Evolutionary conservation across 164 flowering plant species (phyloP), one percentile per base, ranked within the genome.

Genomic region (Vitis vinifera): DNA sequence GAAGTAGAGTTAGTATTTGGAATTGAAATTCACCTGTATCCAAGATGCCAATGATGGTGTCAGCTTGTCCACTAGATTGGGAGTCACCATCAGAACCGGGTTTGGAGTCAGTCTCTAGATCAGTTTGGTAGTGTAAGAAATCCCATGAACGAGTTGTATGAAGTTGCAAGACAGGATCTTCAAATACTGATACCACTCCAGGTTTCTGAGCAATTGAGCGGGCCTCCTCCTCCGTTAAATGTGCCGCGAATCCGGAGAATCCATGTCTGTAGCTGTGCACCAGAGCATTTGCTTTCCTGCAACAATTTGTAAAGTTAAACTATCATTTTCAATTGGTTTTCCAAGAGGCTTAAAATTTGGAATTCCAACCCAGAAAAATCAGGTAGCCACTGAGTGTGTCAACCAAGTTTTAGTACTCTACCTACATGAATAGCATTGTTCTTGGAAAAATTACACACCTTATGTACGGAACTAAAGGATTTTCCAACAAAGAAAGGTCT

Each of bases 81-180:
- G 70, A 52, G 67, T 53, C 16, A 0, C 69, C 6, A 37, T 12
- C 52, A 10, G 76, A 69, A 49, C 53, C 29, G 10, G 72, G 67
- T 1, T 47, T 60, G 4, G 79, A 65, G 69, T 79, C 77, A 0
- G 71, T 69, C 63, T 61, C 66, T 0, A 77, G 59, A 8, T 74
- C 76, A 1, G 76, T 78, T 70, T 80, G 86, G 56, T 74, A 75
- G 66, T 82, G 77, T 29, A 86, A 61, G 71, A 88, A 88, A 53
- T 86, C 90, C 90, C 88, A 85, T 1, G 90, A 86, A 9, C 82
- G 85, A 44, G 92, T 88, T 11, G 92, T 88, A 73, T 88, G 92
- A 59, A 88, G 85, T n/a, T 86, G 69, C 10, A 73, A 51, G 8
- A 78, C 11, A 2, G 86, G 81, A 65, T 87, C 91, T 5, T 55